Conservation (phyloP, 176 grass and related monocot species). For the Oryza coarctata region DNA sequence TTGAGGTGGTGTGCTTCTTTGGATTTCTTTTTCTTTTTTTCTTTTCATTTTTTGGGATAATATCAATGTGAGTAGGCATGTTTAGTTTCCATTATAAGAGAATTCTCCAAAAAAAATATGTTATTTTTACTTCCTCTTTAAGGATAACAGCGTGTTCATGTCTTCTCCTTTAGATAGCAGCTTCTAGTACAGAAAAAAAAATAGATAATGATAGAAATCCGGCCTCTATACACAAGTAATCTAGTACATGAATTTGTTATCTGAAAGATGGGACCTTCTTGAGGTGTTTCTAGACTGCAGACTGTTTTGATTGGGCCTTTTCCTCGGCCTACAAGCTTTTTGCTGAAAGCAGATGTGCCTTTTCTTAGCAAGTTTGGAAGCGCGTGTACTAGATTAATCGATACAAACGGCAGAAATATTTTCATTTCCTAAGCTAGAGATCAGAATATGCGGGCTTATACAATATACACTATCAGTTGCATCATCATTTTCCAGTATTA, state of each 20-base stretch:
- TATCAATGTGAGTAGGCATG: not conserved
- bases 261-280: not conserved
- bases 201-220: no score
- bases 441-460: conserved; percentile 9
- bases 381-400: conserved; percentile 7
- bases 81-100: conserved; percentile 19
- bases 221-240: no score
- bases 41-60: not conserved
- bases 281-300: not conserved
- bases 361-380: not conserved
- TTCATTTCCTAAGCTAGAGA: conserved; percentile 20
- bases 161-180: conserved; percentile 21
- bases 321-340: conserved; percentile 14
- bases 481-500: not conserved
- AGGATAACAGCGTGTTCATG: not conserved
- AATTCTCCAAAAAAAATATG: not conserved
- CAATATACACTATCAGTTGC: not conserved
- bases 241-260: not conserved
- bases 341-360: conserved; percentile 12
- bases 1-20: not conserved
- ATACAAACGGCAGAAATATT: not conserved
- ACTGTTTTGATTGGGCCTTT: not conserved
- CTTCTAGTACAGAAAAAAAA: not conserved
- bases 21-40: not conserved
- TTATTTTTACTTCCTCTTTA: not conserved